phyloP scores from a whole-genome alignment of 192 early-diverging fungal species.

The Jimgerdemannia flammicorona region DNA sequence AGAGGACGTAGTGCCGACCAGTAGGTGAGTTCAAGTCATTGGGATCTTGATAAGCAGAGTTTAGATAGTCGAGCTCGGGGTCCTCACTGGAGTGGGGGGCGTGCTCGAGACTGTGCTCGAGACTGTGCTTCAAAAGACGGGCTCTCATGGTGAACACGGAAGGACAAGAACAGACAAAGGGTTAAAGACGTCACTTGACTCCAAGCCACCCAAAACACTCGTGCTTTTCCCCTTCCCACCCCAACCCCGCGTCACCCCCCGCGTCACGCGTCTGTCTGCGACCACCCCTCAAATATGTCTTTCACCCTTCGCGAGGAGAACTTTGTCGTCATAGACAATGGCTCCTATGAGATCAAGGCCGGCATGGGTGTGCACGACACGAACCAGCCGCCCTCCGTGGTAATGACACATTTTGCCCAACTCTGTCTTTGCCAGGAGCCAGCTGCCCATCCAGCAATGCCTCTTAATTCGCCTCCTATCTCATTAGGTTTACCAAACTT shows the following conservation, averaged over 20 bases:
- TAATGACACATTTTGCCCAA: slow-evolving; percentile 27
- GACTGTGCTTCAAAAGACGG: too few relatives aligned
- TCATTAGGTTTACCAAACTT: slow-evolving; percentile 15
- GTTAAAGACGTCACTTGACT: too few relatives aligned
- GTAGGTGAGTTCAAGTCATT: too few relatives aligned
- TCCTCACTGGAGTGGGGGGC: too few relatives aligned
- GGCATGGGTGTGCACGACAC: slow-evolving; percentile 75
- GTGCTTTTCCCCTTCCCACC: too few relatives aligned
- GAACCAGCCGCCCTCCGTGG: slow-evolving; percentile 63
- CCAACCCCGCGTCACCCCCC: not conserved
- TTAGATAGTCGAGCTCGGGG: too few relatives aligned
- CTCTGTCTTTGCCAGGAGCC: slow-evolving; percentile 12
- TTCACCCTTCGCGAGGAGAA: slow-evolving; percentile 67
- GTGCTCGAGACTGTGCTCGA: too few relatives aligned
- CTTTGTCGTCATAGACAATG: slow-evolving; percentile 86
- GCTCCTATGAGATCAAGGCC: slow-evolving; percentile 73
- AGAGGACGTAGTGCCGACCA: too few relatives aligned
- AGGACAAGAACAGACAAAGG: too few relatives aligned
- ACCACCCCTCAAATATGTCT: slow-evolving; percentile 19
- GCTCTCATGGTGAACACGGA: too few relatives aligned
- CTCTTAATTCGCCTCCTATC: not conserved
- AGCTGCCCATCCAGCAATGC: not conserved
- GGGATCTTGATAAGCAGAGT: too few relatives aligned
- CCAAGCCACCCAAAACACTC: too few relatives aligned
- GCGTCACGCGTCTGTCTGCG: not conserved